These are phyloP conservation scores for Torulaspora microellipsoides DNA, from an alignment of 805 yeast genomes.

Conservation along the genomic window DNA sequence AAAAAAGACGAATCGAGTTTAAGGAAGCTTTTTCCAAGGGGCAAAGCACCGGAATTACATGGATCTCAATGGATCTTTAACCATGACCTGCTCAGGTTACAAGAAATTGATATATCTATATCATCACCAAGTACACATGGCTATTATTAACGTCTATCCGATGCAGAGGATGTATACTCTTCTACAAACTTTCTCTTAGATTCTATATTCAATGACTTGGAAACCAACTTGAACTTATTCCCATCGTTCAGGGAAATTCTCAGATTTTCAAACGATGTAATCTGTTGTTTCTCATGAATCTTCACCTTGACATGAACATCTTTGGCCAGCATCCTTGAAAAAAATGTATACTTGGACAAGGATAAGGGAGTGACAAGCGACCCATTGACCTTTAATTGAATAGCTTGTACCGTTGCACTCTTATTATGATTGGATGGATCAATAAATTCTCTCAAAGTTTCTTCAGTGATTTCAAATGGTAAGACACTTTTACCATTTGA, in stretches of 20 bases:
- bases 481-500: constrained; percentile 77
- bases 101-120: constrained; percentile 1
- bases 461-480: constrained; percentile 43
- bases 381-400: constrained; percentile 30
- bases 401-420: constrained; percentile 19
- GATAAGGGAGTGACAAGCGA: constrained; percentile 35
- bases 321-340: constrained; percentile 20
- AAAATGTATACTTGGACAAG: constrained; percentile 11
- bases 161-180: constrained; percentile 23
- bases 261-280: constrained; percentile 25
- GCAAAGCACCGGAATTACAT: constrained; percentile 23
- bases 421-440: constrained; percentile 4
- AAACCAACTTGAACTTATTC: constrained; percentile 49
- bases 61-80: constrained; percentile 26
- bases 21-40: constrained; percentile 22
- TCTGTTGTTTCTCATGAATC: constrained; percentile 20
- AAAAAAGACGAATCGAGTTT: constrained; percentile 16
- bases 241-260: constrained; percentile 37
- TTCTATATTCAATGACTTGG: constrained; percentile 39
- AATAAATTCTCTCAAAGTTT: constrained; percentile 18
- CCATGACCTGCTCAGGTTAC: constrained; percentile 5
- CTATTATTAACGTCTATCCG: constrained; percentile 9
- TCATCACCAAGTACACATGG: constrained; percentile 2
- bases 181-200: constrained; percentile 44
- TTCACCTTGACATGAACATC: constrained; percentile 23